Evolutionary conservation across 805 yeast genomes (phyloP).

Genomic region (Lipomyces sp.): DNA sequence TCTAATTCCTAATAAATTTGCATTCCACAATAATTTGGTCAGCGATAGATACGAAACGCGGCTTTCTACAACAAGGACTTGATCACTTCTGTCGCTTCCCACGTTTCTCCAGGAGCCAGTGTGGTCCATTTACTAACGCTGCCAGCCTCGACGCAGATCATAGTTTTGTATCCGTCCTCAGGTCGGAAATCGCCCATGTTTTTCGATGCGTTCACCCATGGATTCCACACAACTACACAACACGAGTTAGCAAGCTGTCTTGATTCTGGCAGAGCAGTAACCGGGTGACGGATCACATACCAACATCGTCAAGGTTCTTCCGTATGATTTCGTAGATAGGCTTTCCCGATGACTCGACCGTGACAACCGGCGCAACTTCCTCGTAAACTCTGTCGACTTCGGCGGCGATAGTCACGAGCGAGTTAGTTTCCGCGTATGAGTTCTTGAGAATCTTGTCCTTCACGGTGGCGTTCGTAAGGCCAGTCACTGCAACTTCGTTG

Average conservation of each 20-base stretch:
- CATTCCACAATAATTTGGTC: too few species aligned
- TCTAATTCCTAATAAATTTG: too few species aligned
- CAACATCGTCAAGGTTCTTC: slow-evolving; percentile 54
- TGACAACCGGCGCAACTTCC: slow-evolving; percentile 53
- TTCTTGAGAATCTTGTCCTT: slow-evolving; percentile 71
- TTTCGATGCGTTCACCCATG: slow-evolving; percentile 81
- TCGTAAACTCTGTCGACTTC: slow-evolving; percentile 86
- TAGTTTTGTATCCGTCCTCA: slow-evolving; percentile 71
- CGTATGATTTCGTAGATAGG: slow-evolving; percentile 68
- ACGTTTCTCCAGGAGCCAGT: slow-evolving; percentile 66
- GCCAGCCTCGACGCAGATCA: slow-evolving; percentile 97
- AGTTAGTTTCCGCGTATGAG: slow-evolving; percentile 38
- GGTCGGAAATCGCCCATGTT: slow-evolving; percentile 89
- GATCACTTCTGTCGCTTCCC: slow-evolving; percentile 68
- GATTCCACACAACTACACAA: slow-evolving; percentile 85
- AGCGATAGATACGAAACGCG: too few species aligned
- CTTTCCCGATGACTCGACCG: slow-evolving; percentile 65
- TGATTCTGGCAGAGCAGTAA: slow-evolving; percentile 9
- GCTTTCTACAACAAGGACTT: slow-evolving; percentile 29
- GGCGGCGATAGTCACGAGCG: slow-evolving; percentile 37
- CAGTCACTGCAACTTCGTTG: slow-evolving; percentile 71
- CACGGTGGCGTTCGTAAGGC: slow-evolving; percentile 68
- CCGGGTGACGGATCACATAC: slow-evolving; percentile 12
- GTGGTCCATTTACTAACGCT: slow-evolving; percentile 65
- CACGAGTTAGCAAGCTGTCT: slow-evolving; percentile 44